phyloP scores from a whole-genome alignment of 257 asterid species.

The Lavandula angustifolia region DNA sequence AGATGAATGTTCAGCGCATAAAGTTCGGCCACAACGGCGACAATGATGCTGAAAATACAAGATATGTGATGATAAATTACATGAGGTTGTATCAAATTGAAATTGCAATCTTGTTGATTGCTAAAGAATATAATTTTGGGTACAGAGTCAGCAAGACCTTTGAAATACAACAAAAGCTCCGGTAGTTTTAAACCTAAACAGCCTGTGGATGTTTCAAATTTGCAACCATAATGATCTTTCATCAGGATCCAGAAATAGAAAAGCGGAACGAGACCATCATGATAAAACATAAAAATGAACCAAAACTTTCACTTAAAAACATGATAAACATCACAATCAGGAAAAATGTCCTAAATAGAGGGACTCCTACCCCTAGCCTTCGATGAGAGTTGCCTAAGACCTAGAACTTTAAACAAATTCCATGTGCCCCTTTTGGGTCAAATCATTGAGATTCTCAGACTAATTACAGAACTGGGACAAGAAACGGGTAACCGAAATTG shows the following conservation, averaged over 20 bases:
- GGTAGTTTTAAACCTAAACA: conserved; percentile 15
- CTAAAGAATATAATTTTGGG: conserved; percentile 18
- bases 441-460: conserved; percentile 12
- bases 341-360: neutral
- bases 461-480: neutral
- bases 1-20: conserved; percentile 93
- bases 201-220: neutral
- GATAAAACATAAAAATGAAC: conserved; percentile 8
- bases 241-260: neutral
- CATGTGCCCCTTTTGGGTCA: neutral
- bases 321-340: neutral
- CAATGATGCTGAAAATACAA: conserved; percentile 78
- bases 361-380: conserved; percentile 1
- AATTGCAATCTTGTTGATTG: conserved; percentile 23
- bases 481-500: conserved; percentile 1
- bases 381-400: conserved; percentile 5
- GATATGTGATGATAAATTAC: conserved; percentile 6
- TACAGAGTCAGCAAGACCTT: conserved; percentile 12
- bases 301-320: conserved; percentile 8
- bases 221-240: conserved; percentile 2
- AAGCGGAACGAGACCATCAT: conserved; percentile 3
- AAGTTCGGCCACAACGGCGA: conserved; percentile 92
- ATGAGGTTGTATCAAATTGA: conserved; percentile 20
- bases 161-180: conserved; percentile 10
- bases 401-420: conserved; percentile 4